phyloP scores from a whole-genome alignment of 176 grass and related monocot genomes.

The Eragrostis nindensis region DNA sequence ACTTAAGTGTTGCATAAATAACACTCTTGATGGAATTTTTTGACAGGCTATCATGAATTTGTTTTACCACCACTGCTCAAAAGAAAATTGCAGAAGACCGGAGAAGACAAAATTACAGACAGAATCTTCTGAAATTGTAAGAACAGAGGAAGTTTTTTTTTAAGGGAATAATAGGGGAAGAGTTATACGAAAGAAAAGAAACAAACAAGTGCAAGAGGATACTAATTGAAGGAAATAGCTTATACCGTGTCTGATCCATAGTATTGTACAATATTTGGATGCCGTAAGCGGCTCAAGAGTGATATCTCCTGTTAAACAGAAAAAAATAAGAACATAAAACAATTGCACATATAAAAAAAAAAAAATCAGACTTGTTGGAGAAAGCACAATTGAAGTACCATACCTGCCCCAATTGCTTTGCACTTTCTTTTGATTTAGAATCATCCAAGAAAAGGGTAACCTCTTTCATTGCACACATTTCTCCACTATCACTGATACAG shows the following conservation, averaged over 20 bases:
- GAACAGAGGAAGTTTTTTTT: background rate
- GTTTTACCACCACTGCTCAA: constrained; percentile 21
- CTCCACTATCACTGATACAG: constrained; percentile 84
- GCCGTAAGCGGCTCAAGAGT: constrained; percentile 82
- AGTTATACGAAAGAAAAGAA: constrained; percentile 20
- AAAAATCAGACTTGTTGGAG: background rate
- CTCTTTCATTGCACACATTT: constrained; percentile 99
- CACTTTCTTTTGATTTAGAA: constrained; percentile 96
- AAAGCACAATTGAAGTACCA: constrained; percentile 18
- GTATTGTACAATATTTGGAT: constrained; percentile 98
- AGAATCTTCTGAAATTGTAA: constrained; percentile 34
- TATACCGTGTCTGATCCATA: constrained; percentile 96
- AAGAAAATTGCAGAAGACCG: constrained; percentile 2
- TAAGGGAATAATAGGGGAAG: background rate
- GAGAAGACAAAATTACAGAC: constrained; percentile 12
- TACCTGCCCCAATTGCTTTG: constrained; percentile 94
- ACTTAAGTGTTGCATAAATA: constrained; percentile 30
- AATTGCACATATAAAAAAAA: constrained; percentile 28
- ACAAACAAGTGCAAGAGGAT: constrained; percentile 34
- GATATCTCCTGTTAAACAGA: constrained; percentile 84
- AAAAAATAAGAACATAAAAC: constrained; percentile 20
- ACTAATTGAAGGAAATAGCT: constrained; percentile 37
- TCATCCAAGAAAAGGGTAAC: constrained; percentile 96
- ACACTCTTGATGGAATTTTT: constrained; percentile 26
- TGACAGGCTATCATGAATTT: constrained; percentile 8